Base-by-base conservation (phyloP, 2,329 filamentous ascomycete species). In the Beauveria rudraprayagi region DNA sequence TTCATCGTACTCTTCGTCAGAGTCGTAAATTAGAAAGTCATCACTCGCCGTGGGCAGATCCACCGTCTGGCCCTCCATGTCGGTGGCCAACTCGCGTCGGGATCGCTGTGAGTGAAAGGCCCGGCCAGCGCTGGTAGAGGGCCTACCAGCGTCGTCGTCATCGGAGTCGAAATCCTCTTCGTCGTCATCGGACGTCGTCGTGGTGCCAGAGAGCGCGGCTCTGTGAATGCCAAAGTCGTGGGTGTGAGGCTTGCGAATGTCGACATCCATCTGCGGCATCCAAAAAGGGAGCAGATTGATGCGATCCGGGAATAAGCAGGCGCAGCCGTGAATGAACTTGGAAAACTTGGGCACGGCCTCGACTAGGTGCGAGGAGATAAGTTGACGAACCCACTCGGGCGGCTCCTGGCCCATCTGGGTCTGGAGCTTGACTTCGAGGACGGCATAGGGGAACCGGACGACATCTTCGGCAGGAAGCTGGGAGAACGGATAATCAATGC, bases 291-390 rank as follows among this genome's bases (percentile, higher is more conserved):
- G 80, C 14, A 99, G 81, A 53, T 97, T 80, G 74, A 99, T 99
- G 60, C 89, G 86, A 50, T 87, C 83, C 0, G 92, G 92, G 73
- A 97, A 95, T 51, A 99, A 77, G 11, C 85, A 90, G 10, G 93
- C 93, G 1, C 88, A 92, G 62, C 94, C 94, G 73, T 99, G 94
- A 62, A 99, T 97, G 73, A 97, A 99, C 77, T 99, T 99, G 70
- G 92, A 97, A 76, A 97, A 99, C 72, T 99, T 99, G 64, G 94
- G 94, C 2, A 99, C 92, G n/a, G 94, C 92, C 76, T 99, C 94
- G 2, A 99, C 94, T 17, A 99, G 82, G 76, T 99, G 94, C 64
- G 92, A 96, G 14, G 91, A 83, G 50, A 92, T 96, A 56, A 99
- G 82, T 71, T 97, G 91, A 24, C 92, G 88, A 67, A 99, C 93